phyloP scores from a whole-genome alignment of 495 filamentous ascomycete species.

The Xylaria sp. region DNA sequence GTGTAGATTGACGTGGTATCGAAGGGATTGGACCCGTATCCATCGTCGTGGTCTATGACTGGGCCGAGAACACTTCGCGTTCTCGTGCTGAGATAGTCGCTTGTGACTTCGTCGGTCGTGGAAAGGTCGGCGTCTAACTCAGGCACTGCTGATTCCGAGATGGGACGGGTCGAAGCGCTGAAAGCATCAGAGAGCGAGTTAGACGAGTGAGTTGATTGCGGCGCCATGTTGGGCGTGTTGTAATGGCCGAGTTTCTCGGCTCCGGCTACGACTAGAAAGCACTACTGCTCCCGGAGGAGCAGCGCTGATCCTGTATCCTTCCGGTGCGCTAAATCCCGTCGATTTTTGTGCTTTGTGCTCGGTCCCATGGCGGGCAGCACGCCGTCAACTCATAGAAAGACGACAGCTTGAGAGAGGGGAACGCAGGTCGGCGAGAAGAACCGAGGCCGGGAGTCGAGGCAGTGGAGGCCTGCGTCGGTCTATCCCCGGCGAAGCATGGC shows the following conservation, averaged over 20 bases:
- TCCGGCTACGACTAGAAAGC: background rate
- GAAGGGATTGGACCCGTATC: constrained; percentile 31
- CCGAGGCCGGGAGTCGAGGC: background rate
- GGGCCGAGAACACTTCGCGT: constrained; percentile 34
- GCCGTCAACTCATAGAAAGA: constrained; percentile 19
- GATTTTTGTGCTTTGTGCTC: constrained; percentile 22
- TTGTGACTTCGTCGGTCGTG: constrained; percentile 42
- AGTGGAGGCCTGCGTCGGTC: background rate
- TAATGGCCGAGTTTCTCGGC: constrained; percentile 5
- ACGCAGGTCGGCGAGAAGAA: background rate
- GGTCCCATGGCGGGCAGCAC: constrained; percentile 26
- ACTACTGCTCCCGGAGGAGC: constrained; percentile 11
- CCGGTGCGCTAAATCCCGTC: constrained; percentile 24
- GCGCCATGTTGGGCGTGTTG: constrained; percentile 33
- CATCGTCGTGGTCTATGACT: constrained; percentile 35
- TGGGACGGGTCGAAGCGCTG: constrained; percentile 31
- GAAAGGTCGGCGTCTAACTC: constrained; percentile 41
- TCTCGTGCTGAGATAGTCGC: constrained; percentile 40
- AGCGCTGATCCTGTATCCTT: constrained; percentile 23
- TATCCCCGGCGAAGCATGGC: background rate
- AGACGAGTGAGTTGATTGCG: constrained; percentile 35
- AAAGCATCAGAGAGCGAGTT: constrained; percentile 34
- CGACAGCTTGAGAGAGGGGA: background rate
- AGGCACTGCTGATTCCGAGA: constrained; percentile 38
- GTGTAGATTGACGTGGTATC: constrained; percentile 40